Percentiles rank a stretch among this genome's conserved stretches.
These are phyloP conservation scores for Chaetomiaceae sp. DNA, from an alignment of 2,329 filamentous ascomycete genomes.

Conservation along the genomic window DNA sequence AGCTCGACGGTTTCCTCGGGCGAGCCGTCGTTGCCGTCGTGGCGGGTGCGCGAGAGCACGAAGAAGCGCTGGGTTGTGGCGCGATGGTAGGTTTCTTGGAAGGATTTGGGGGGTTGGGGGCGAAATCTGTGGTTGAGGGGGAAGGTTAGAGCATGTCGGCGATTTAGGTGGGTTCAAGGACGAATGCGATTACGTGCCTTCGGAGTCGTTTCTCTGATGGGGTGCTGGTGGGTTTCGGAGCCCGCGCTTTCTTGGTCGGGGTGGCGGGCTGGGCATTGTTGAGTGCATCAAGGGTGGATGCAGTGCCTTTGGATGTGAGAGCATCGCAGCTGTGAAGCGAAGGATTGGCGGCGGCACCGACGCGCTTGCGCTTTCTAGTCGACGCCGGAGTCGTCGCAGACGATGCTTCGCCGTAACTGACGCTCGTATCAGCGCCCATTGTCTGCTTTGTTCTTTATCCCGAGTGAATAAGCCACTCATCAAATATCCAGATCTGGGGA, in stretches of 20 bases:
- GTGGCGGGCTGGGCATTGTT: not conserved
- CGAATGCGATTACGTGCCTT: constrained; percentile 19
- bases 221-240: not conserved
- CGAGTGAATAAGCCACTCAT: not conserved
- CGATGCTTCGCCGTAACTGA: not conserved
- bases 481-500: not conserved
- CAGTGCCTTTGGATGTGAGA: not conserved
- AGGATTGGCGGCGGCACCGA: not conserved
- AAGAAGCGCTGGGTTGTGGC: constrained; percentile 39
- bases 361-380: constrained; percentile 13
- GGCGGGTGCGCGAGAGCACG: constrained; percentile 40
- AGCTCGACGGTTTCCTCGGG: constrained; percentile 54
- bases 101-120: constrained; percentile 22
- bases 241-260: constrained; percentile 14
- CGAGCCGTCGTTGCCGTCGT: constrained; percentile 30
- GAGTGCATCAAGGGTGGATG: not conserved
- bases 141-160: no score
- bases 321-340: not conserved
- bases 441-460: not conserved
- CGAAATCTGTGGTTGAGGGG: constrained; percentile 20
- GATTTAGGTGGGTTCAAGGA: not conserved
- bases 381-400: not conserved
- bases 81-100: constrained; percentile 24
- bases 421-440: not conserved
- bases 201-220: constrained; percentile 35